Evolutionary conservation across 2,329 filamentous ascomycete species (phyloP).

Genomic region (Calonectria henricotiae): DNA sequence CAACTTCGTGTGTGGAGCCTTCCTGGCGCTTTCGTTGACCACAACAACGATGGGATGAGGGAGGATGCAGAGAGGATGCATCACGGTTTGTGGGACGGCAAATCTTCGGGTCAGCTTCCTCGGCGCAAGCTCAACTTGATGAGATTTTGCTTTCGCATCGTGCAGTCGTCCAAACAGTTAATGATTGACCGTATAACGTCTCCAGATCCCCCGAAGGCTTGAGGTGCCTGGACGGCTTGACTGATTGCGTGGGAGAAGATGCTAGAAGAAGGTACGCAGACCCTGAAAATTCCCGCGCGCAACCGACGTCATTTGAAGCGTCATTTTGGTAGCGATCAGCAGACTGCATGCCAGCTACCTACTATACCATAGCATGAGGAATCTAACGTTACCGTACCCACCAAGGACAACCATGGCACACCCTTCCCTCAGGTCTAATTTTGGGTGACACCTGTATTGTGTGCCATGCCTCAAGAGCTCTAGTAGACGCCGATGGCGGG

Average conservation of each 20-base stretch:
- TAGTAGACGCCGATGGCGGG: not conserved
- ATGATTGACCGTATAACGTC: constrained; percentile 21
- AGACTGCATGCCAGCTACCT: constrained; percentile 4
- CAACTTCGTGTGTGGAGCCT: not conserved
- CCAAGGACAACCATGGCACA: not conserved
- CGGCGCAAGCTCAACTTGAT: not conserved
- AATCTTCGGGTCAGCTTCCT: not conserved
- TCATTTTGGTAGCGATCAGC: constrained; percentile 43
- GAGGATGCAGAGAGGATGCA: not conserved
- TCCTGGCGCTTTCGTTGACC: not conserved
- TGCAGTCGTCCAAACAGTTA: not conserved
- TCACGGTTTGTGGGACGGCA: not conserved
- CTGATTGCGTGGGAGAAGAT: constrained; percentile 32
- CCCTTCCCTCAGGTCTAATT: not conserved
- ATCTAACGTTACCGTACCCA: constrained; percentile 25
- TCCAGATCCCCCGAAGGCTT: not conserved
- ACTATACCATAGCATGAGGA: not conserved
- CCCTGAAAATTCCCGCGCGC: constrained; percentile 42
- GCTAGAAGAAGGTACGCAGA: constrained; percentile 41
- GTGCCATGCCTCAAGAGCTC: not conserved
- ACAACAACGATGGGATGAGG: not conserved
- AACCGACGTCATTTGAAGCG: constrained; percentile 42
- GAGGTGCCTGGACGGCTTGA: not conserved
- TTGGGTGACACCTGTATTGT: not conserved
- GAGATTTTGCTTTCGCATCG: not conserved